These are phyloP conservation scores for Phaeoacremonium minimum DNA, from an alignment of 2,329 filamentous ascomycete genomes.

Conservation along the genomic window DNA sequence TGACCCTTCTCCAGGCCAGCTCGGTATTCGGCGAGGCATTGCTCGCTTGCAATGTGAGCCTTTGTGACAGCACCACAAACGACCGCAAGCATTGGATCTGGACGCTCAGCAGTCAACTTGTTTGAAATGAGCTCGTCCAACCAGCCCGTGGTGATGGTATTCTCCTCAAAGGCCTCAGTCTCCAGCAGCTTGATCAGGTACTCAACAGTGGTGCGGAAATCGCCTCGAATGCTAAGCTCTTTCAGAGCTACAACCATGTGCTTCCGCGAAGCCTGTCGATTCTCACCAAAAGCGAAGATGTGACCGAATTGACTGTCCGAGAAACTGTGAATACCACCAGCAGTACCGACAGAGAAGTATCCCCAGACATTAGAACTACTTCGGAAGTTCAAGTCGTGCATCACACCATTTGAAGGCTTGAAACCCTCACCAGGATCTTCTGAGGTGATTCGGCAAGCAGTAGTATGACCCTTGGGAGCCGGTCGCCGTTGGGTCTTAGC, in stretches of 20 bases:
- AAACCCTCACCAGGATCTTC: constrained; percentile 98
- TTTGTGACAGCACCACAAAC: constrained; percentile 93
- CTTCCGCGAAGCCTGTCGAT: constrained; percentile 90
- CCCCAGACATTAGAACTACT: constrained; percentile 99
- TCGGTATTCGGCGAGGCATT: constrained; percentile 81
- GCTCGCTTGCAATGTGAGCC: constrained; percentile 90
- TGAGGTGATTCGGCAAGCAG: constrained; percentile 97
- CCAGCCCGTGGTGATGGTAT: constrained; percentile 99
- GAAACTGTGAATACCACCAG: constrained; percentile 97
- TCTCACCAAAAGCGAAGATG: constrained; percentile 98
- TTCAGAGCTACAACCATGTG: constrained; percentile 99
- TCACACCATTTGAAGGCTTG: constrained; percentile 98
- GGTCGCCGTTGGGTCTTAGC: constrained; percentile 82
- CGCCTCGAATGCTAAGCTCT: constrained; percentile 98
- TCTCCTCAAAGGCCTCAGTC: constrained; percentile 96
- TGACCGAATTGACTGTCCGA: constrained; percentile 98
- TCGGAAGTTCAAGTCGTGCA: constrained; percentile 98
- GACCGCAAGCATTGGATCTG: constrained; percentile 89
- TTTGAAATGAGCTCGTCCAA: constrained; percentile 98
- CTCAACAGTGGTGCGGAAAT: constrained; percentile 97
- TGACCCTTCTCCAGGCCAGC: constrained; percentile 93
- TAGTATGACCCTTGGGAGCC: constrained; percentile 92
- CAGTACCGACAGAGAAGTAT: constrained; percentile 98
- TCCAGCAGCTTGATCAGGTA: constrained; percentile 98
- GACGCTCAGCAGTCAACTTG: constrained; percentile 92